These are phyloP conservation scores for Nakaseomyces kungkrabaensis DNA, from an alignment of 1,139 yeast species.

Conservation along the genomic window DNA sequence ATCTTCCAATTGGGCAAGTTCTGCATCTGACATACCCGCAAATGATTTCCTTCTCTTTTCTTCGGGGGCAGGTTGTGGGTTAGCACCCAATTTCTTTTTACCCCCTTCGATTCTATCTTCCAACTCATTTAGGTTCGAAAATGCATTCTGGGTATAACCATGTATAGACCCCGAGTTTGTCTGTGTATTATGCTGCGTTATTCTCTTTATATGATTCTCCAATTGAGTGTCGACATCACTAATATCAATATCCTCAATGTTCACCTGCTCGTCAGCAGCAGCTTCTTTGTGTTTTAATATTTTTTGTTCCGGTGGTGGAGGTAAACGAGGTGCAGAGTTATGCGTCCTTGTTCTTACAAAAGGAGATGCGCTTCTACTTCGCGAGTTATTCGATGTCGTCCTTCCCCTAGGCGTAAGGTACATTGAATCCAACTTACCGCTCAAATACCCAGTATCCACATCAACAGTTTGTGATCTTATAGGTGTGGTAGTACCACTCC, in stretches of 20 bases:
- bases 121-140: constrained; percentile 27
- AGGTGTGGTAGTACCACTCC: constrained; percentile 1
- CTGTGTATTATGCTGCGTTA: constrained; percentile 25
- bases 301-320: constrained; percentile 31
- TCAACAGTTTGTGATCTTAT: constrained; percentile 1
- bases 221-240: constrained; percentile 12
- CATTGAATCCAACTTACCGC: background rate
- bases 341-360: background rate
- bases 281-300: constrained; percentile 18
- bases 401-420: background rate
- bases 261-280: constrained; percentile 11
- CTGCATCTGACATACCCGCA: constrained; percentile 56
- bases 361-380: constrained; percentile 10
- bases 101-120: constrained; percentile 22
- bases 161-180: constrained; percentile 23
- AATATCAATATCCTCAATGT: constrained; percentile 19
- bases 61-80: background rate
- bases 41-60: constrained; percentile 36
- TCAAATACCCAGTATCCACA: background rate
- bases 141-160: constrained; percentile 27
- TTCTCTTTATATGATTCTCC: constrained; percentile 14
- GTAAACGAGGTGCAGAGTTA: constrained; percentile 17
- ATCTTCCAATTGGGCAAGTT: constrained; percentile 49
- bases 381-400: background rate
- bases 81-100: background rate